Conservation (phyloP, 345 rosid genomes). For the Isatis tinctoria region DNA sequence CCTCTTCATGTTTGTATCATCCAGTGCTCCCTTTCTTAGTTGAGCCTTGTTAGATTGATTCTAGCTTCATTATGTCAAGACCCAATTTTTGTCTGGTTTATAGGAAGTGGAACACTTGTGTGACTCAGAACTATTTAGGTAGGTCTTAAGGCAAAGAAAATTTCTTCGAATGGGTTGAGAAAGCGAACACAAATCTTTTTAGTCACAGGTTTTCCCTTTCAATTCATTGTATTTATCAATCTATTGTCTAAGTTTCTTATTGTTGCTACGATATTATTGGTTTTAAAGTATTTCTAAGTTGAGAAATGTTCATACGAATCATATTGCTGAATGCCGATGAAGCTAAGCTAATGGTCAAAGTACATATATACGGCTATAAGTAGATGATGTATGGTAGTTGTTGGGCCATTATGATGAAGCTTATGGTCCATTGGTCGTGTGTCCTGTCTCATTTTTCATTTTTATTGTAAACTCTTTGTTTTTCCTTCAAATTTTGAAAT, state of each 20-base stretch:
- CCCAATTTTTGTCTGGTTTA: not conserved
- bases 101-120: not conserved
- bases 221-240: not conserved
- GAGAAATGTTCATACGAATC: not conserved
- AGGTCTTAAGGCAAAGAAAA: not conserved
- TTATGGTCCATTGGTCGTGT: slow-evolving; percentile 11
- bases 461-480: not conserved
- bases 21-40: not conserved
- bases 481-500: not conserved
- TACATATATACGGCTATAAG: not conserved
- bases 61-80: not conserved
- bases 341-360: not conserved
- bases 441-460: not conserved
- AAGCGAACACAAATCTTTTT: not conserved
- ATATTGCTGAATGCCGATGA: not conserved
- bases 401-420: slow-evolving; percentile 23
- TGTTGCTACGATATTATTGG: not conserved
- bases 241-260: not conserved
- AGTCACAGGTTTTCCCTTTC: not conserved
- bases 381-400: slow-evolving; percentile 22
- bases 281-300: not conserved
- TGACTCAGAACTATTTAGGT: not conserved
- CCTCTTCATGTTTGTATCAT: not conserved
- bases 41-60: not conserved
- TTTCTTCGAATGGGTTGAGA: not conserved